Conservation (phyloP, 1,284 basidiomycete species). For the Boletus hoseneyae region DNA sequence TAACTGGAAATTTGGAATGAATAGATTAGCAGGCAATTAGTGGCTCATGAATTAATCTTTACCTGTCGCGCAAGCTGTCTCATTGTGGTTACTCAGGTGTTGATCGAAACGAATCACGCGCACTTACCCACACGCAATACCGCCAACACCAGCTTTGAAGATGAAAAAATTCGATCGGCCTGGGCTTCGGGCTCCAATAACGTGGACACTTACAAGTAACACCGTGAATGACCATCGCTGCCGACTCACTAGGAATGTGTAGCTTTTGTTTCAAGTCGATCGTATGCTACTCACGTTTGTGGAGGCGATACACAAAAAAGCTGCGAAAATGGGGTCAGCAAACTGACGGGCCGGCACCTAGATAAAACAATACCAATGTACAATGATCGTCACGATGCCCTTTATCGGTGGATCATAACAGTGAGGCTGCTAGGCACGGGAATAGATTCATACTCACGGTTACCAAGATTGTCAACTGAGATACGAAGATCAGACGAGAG, state of each 20-base stretch:
- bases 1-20: conserved; percentile 24
- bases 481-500: background rate
- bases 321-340: conserved; percentile 11
- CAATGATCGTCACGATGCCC: conserved; percentile 29
- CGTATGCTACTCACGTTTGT: conserved; percentile 24
- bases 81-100: background rate
- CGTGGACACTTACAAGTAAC: conserved; percentile 20
- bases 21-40: background rate
- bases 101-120: conserved; percentile 19
- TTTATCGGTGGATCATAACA: no score
- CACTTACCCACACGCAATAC: conserved; percentile 34
- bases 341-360: no score
- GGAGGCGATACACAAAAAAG: conserved; percentile 31
- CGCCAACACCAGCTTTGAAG: conserved; percentile 26
- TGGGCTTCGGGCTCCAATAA: background rate
- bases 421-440: no score
- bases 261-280: background rate
- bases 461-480: conserved; percentile 43
- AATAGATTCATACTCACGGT: conserved; percentile 35
- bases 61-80: conserved; percentile 31
- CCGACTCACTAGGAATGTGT: conserved; percentile 23
- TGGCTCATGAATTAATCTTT: background rate
- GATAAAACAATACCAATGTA: conserved; percentile 32
- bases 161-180: conserved; percentile 1
- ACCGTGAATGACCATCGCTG: conserved; percentile 24